Base-by-base conservation (phyloP, 306 rosid genomes). In the Begonia fuchsioides region DNA sequence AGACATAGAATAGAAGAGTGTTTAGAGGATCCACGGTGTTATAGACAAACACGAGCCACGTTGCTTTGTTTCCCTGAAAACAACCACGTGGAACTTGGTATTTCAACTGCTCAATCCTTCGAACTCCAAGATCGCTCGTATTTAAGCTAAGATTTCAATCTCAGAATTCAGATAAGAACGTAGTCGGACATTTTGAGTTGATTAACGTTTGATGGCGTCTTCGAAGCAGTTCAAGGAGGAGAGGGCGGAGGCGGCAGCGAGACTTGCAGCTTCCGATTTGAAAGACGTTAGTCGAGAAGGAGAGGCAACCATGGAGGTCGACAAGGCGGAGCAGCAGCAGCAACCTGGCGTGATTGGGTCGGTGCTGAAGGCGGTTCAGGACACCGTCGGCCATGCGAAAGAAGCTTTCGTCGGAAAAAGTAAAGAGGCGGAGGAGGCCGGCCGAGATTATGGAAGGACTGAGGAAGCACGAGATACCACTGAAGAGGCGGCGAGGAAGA, bases 241-340 rank as follows among this genome's bases (percentile, higher is more conserved):
- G 61, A 56, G 71, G 64, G 93, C 95, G 0, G 84, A 76, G 68
- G 95, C 79, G 32, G 84, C 78, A 0, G 74, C 78, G 1, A 78
- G 67, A 32, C 74, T 72, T 1, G 80, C 84, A 0, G 90, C 93
- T 6, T 51, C 68, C 13, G 90, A 78, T 38, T 61, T 83, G 8
- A 63, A 63, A 14, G 83, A 83, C 13, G 56, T 58, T 0, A 63
- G 58, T 40, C 62, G 64, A 64, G 44, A 40, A 13, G n/a, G n/a
- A 40, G 44, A 40, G 1, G 13, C 44, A 10, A 13, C 13, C 3
- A 13, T 2, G 44, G 44, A 13, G n/a, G 44, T 10, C 5, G 17
- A 51, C 56, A n/a, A 17, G 44, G 43, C 64, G 10, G 44, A 59
- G 15, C 52, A 74, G 8, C 60, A 75, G 17, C 44, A 71, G 16